Base-by-base conservation (phyloP, 768 basidiomycete species). In the Dacryopinax spathularia region DNA sequence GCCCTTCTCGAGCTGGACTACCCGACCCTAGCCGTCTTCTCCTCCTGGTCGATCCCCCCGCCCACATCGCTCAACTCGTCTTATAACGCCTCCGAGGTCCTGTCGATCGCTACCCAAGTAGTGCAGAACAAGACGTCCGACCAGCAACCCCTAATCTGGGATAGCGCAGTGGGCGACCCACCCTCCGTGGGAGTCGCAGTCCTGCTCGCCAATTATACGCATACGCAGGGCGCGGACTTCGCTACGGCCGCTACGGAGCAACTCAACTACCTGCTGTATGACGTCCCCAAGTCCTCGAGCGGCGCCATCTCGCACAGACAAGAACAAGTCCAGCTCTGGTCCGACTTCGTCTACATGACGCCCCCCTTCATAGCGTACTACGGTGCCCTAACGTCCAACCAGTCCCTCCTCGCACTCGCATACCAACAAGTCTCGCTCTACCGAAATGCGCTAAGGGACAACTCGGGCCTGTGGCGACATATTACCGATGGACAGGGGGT, bases 361-460 rank as follows among this genome's bases (percentile, higher is more conserved):
- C 90, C 90, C 0, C 88, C 89, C 0, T 94, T 91, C 72, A 74
- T 93, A 10, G 89, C 91, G 0, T 91, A 90, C 73, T 91, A 90
- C 71, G 92, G 88, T 36, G 69, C 65, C 20, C 66, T 77, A 33
- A 82, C 82, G 0, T 66, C 72, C 25, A 87, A 92, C 71, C 70
- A 77, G 33, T 80, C 81, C 0, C 74, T 90, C 18, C 66, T 92
- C 18, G 70, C 70, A 1, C 82, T 85, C 63, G 84, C 88, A 1
- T 86, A 87, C 74, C 80, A 77, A 15, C 91, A 92, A 69, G 83
- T 87, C 65, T 78, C 75, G 43, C 74, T 91, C 0, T 94, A 94
- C 70, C 79, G 89, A 13, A 75, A 78, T 2, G 80, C 87, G 65
- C 76, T 93, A 1, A 77, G 75, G 0, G 84, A 89, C 70, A 62